Evolutionary conservation across 225 moss, liverwort and hornwort genomes (phyloP), one percentile per base, ranked within the genome.

Genomic region (Lunularia cruciata): DNA sequence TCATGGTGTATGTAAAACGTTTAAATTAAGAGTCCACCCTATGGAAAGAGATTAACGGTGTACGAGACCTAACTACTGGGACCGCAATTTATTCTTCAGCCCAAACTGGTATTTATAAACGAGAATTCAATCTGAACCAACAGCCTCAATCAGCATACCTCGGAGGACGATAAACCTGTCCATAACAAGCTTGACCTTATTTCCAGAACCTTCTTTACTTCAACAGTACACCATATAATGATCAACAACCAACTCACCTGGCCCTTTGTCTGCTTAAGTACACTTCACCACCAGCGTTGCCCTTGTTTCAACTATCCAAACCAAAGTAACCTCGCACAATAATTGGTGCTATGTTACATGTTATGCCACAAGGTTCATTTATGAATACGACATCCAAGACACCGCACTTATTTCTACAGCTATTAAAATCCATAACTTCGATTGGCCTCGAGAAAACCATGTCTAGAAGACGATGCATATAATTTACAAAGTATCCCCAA

Each of bases 211-310:
- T 39, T 59, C 56, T 36, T 59, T 26, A 40, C 25, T 40, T 61
- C 61, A 39, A 23, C 33, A 61, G 14, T 39, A 42, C 26, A 61
- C 39, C 61, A 40, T 26, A 60, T n/a, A n/a, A n/a, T n/a, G n/a
- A n/a, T 12, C 40, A 37, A 61, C 13, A 28, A 60, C 22, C 60
- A 23, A 22, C 36, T 23, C 38, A 60, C 60, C 59, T 59, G 30
- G 36, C 6, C 35, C 20, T 20, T 60, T 38, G 22, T 34, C 11
- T 0, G 22, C 34, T 34, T 20, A 22, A 40, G 13, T 22, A 61
- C 27, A 20, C 38, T 42, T 40, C 42, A 37, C 35, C 8, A 40
- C 14, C 22, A 61, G 61, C 22, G 11, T 60, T 40, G 61, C 38
- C 27, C 25, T 9, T 35, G n/a, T n/a, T n/a, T 39, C 16, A 23